Conservation (phyloP, 75 land plant genomes). For the Pinus albicaulis region DNA sequence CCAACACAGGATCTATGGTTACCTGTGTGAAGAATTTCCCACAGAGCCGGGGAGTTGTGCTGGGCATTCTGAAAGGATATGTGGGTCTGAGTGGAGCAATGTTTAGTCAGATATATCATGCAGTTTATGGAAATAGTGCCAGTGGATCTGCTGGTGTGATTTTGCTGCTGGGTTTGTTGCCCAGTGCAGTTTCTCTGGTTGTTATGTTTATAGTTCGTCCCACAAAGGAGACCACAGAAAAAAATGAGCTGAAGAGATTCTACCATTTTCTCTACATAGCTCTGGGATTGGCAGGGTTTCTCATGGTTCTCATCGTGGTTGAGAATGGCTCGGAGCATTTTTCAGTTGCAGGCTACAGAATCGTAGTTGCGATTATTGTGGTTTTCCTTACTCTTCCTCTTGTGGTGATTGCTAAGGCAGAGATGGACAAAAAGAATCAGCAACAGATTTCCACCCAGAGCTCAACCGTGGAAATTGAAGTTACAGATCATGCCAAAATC, state of each 20-base stretch:
- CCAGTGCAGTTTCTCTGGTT: constrained; percentile 29
- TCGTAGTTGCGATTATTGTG: constrained; percentile 27
- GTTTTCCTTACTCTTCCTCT: constrained; percentile 33
- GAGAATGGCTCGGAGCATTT: constrained; percentile 14
- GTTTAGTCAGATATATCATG: constrained; percentile 59
- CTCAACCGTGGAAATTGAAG: not conserved
- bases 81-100: constrained; percentile 79
- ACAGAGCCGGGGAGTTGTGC: constrained; percentile 52
- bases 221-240: constrained; percentile 4
- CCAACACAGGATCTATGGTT: constrained; percentile 50
- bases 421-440: constrained; percentile 17
- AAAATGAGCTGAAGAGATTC: constrained; percentile 27
- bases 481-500: not conserved
- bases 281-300: constrained; percentile 28
- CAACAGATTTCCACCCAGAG: not conserved
- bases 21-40: constrained; percentile 57
- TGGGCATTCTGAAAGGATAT: constrained; percentile 75
- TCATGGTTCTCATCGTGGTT: constrained; percentile 34
- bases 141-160: constrained; percentile 27
- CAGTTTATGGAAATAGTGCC: constrained; percentile 46
- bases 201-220: constrained; percentile 29
- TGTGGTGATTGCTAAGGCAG: constrained; percentile 26
- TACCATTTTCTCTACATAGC: constrained; percentile 33
- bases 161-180: constrained; percentile 52
- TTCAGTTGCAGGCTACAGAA: constrained; percentile 10